These are phyloP conservation scores for Pythium grandisporangium DNA, from an alignment of 352 stramenopile species.

Conservation along the genomic window DNA sequence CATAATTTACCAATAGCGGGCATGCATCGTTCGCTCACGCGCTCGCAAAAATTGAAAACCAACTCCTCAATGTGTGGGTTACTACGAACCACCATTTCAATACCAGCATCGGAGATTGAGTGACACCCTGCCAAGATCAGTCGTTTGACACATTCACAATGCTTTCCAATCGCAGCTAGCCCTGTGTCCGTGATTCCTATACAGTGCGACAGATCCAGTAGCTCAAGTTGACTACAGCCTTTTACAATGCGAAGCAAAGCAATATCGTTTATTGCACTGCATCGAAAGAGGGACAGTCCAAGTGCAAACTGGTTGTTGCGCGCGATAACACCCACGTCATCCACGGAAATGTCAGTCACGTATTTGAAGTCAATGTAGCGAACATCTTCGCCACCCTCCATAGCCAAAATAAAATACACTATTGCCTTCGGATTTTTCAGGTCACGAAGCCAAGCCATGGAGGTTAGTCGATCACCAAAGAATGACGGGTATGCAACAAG, in stretches of 20 bases:
- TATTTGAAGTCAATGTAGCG: constrained; percentile 43
- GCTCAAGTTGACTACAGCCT: constrained; percentile 56
- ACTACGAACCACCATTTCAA: constrained; percentile 46
- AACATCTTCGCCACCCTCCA: constrained; percentile 43
- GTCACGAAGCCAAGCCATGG: constrained; percentile 48
- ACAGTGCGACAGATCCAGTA: constrained; percentile 74
- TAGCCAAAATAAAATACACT: constrained; percentile 50
- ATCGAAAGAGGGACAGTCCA: constrained; percentile 27
- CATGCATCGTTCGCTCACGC: constrained; percentile 56
- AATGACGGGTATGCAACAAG: constrained; percentile 47
- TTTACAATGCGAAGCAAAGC: constrained; percentile 26
- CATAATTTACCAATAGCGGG: constrained; percentile 38
- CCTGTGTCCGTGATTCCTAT: constrained; percentile 43
- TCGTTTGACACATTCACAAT: constrained; percentile 35
- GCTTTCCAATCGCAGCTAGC: constrained; percentile 34
- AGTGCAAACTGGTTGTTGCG: constrained; percentile 46
- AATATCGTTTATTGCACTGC: constrained; percentile 24
- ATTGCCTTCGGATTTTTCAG: constrained; percentile 39
- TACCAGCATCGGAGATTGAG: constrained; percentile 65
- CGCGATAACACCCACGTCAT: constrained; percentile 53
- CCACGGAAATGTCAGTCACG: constrained; percentile 31
- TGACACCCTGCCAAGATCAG: constrained; percentile 36
- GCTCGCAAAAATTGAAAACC: constrained; percentile 51
- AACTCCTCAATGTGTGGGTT: constrained; percentile 52
- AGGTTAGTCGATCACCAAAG: constrained; percentile 61